phyloP scores from a whole-genome alignment of 208 protist genomes.

The Acanthamoeba triangularis region DNA sequence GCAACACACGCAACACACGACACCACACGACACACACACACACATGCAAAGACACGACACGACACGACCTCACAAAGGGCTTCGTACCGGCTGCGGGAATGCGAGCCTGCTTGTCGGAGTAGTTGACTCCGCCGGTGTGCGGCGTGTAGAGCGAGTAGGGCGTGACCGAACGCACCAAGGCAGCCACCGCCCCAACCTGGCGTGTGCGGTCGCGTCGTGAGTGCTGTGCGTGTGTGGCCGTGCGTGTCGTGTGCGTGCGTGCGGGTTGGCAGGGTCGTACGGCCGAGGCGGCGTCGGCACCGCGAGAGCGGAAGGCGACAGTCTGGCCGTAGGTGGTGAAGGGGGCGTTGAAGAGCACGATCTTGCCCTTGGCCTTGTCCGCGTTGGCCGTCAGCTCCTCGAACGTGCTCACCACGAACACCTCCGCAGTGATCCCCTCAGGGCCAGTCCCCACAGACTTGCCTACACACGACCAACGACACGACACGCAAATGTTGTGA shows the following conservation, averaged over 20 bases:
- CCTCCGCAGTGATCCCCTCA: conserved; percentile 41
- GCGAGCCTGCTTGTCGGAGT: neutral
- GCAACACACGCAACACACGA: neutral
- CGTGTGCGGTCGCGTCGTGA: neutral
- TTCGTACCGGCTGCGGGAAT: conserved; percentile 4
- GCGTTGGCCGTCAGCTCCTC: conserved; percentile 8
- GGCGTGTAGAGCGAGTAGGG: conserved; percentile 63
- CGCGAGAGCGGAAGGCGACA: conserved; percentile 2
- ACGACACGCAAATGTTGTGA: neutral
- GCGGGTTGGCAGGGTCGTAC: neutral
- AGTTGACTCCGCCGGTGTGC: conserved; percentile 42
- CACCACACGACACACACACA: neutral
- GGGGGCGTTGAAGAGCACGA: conserved; percentile 61
- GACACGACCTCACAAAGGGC: neutral
- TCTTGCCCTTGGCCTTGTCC: conserved; percentile 42
- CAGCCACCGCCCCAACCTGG: conserved; percentile 1
- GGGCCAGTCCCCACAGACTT: conserved; percentile 3
- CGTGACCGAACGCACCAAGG: conserved; percentile 17
- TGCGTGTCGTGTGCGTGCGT: neutral
- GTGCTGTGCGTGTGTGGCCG: neutral
- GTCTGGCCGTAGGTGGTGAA: conserved; percentile 58
- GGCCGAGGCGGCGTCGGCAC: neutral
- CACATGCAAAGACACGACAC: neutral
- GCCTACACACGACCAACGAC: neutral
- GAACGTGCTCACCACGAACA: conserved; percentile 57